Evolutionary conservation across 2,329 filamentous ascomycete species (phyloP), one percentile per base, ranked within the genome.

Genomic region (Aspergillus bombycis): DNA sequence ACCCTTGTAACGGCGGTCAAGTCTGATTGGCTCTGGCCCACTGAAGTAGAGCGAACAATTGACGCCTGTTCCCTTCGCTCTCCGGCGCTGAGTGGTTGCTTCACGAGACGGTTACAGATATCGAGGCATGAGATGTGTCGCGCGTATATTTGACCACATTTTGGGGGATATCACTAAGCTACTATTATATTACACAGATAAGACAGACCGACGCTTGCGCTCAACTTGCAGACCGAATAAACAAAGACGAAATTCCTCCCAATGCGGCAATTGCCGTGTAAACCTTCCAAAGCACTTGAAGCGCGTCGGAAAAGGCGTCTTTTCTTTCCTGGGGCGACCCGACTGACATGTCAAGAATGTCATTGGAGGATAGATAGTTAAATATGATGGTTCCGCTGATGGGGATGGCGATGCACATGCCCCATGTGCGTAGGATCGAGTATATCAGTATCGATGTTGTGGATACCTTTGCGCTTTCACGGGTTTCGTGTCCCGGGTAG

Each of bases 401-500:
- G 21, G 79, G 78, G 6, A 84, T 74, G 11, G 81, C 81, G 28
- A 81, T 63, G 12, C 77, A 77, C 80, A 82, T 81, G 1, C 82
- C 82, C 61, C 82, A 74, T 7, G 75, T 78, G 26, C 74, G 75
- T 14, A 77, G 71, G 65, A 78, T 77, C 1, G 70, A 74, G 64
- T 77, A 80, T 78, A 77, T 79, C 36, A 70, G 72, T 1, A 81
- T 77, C 46, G 57, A 60, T n/a, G 58, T 56, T 12, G 30, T 52
- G 11, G 53, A 38, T 50, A 59, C 57, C 6, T 55, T 53, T 19
- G 21, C 8, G 38, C 52, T 56, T 2, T 32, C 30, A n/a, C 50
- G 12, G 4, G 48, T 30, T 11, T 43, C 48, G 8, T 21, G 36
- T 4, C 60, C 60, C 16, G 41, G 30, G n/a, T 34, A 34, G 41